Base-by-base conservation (phyloP, 2,329 filamentous ascomycete genomes). In the Thelonectria olida region DNA sequence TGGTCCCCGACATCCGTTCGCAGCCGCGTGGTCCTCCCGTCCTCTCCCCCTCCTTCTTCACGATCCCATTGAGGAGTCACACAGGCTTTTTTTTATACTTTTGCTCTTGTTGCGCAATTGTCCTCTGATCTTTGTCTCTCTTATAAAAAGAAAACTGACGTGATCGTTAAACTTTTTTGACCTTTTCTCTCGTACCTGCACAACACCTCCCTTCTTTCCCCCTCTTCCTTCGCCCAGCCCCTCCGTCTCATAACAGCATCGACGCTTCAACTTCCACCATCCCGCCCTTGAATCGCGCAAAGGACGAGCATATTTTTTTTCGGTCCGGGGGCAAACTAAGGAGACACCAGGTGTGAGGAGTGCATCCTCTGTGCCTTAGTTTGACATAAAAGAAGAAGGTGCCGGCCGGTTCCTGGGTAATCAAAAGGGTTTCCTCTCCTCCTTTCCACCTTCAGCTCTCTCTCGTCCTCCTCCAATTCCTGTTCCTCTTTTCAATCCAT, bases 231-330 rank as follows among this genome's bases (percentile, higher is more conserved):
- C 31, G 5, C 38, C 23, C 42, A 13, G 25, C 42, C 25, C 47
- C 47, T 44, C 20, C 54, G 25, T 7, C 22, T 45, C 42, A 45
- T 25, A n/a, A 25, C 19, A 28, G n/a, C 5, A 25, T 45, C 22
- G 36, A 48, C 45, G 41, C 23, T 42, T n/a, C 27, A 27, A 27
- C 36, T 53, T 34, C 34, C 54, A 58, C 23, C 59, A 58, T 51
- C 20, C 28, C 50, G 44, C 54, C 65, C 66, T 55, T 56, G 54
- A 28, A 71, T 71, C 67, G 56, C 68, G 68, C 70, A 67, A 70
- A 71, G 57, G n/a, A 54, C 22, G 49, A 51, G 20, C 7, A 4
- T 3, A 38, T 19, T 48, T 50, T 44, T 44, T 10, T 13, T 6
- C 12, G n/a, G 17, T 44, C 39, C 39, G 36, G 27, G 23, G 28